Conservation (phyloP, 495 filamentous ascomycete genomes). For the Talaromyces thailandensis region DNA sequence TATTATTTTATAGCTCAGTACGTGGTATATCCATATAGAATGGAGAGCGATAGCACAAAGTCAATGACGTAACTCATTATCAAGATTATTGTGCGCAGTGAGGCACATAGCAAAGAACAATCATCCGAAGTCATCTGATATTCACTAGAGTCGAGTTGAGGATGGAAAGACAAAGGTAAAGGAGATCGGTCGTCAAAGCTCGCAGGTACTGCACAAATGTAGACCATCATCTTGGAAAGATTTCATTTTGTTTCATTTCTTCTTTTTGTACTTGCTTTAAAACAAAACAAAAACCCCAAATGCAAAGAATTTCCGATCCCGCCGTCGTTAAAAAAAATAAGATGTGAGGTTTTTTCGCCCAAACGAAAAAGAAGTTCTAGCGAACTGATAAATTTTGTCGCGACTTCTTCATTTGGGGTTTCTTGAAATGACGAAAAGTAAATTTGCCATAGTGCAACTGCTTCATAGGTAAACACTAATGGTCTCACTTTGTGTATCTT, state of each 20-base stretch:
- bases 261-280: background rate
- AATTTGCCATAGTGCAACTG: background rate
- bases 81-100: too few relatives aligned
- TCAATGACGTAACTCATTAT: too few relatives aligned
- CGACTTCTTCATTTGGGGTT: conserved; percentile 1
- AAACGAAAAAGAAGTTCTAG: background rate
- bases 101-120: too few relatives aligned
- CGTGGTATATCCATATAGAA: too few relatives aligned
- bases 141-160: too few relatives aligned
- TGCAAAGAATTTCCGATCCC: conserved; percentile 3
- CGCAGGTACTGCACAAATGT: background rate
- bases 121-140: too few relatives aligned
- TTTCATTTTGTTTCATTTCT: conserved; percentile 3
- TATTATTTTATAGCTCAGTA: too few relatives aligned
- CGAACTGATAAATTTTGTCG: background rate
- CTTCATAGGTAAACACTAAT: background rate
- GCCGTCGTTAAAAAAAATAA: conserved; percentile 1
- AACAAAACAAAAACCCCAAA: conserved; percentile 3
- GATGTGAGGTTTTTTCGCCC: background rate
- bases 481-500: background rate
- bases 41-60: too few relatives aligned
- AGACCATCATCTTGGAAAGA: background rate
- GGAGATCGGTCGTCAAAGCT: too few relatives aligned
- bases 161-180: too few relatives aligned
- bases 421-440: background rate